These are phyloP conservation scores for Arxiozyma heterogenica DNA, from an alignment of 1,139 yeast species.

Conservation along the genomic window DNA sequence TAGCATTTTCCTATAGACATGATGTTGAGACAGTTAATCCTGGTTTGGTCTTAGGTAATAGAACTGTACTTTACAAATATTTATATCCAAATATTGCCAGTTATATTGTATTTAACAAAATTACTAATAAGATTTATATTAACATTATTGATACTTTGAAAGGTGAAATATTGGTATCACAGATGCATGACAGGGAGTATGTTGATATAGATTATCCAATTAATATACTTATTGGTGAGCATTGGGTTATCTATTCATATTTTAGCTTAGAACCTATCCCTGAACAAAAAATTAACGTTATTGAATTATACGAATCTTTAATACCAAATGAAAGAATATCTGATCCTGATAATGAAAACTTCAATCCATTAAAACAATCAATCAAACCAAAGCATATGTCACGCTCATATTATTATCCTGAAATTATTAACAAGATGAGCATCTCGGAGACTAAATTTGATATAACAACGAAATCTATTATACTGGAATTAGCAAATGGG, in stretches of 20 bases:
- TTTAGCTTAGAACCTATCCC: conserved; percentile 41
- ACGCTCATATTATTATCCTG: conserved; percentile 57
- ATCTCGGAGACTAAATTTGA: conserved; percentile 64
- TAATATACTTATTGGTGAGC: conserved; percentile 61
- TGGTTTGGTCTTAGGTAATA: conserved; percentile 62
- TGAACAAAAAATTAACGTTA: conserved; percentile 49
- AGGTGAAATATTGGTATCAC: conserved; percentile 53
- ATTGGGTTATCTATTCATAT: conserved; percentile 72
- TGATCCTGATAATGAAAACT: conserved; percentile 3
- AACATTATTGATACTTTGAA: conserved; percentile 58
- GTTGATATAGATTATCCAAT: conserved; percentile 37
- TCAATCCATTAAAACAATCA: conserved; percentile 19
- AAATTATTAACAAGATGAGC: conserved; percentile 41
- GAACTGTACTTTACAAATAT: conserved; percentile 76
- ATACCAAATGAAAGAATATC: conserved; percentile 38
- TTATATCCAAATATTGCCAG: conserved; percentile 62
- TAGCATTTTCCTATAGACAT: conserved; percentile 35
- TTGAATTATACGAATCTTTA: conserved; percentile 68
- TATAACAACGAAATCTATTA: conserved; percentile 60
- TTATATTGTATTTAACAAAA: conserved; percentile 39
- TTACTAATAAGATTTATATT: conserved; percentile 33
- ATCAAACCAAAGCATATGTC: conserved; percentile 38
- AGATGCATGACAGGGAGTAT: conserved; percentile 33
- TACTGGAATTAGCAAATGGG: conserved; percentile 52
- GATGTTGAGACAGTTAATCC: conserved; percentile 48